Percentiles rank a stretch among this genome's conserved stretches.
phyloP scores from a whole-genome alignment of 164 flowering plant species.

The Nelumbo lutea region DNA sequence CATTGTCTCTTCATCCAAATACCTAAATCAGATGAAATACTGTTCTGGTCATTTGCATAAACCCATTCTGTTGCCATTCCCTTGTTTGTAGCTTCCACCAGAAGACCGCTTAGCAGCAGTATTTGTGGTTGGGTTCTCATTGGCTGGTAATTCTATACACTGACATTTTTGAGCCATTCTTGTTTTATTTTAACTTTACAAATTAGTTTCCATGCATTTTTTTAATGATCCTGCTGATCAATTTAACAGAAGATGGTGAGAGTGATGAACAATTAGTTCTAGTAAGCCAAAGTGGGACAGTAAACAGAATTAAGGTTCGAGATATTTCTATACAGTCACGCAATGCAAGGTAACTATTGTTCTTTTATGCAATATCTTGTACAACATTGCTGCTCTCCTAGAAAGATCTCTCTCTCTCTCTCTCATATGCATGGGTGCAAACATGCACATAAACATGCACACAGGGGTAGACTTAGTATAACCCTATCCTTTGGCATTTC shows the following conservation, averaged over 20 bases:
- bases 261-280: constrained; percentile 95
- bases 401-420: no score
- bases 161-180: no score
- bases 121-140: constrained; percentile 76
- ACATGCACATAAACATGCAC: no score
- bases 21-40: not conserved
- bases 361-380: not conserved
- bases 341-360: constrained; percentile 57
- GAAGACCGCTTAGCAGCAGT: constrained; percentile 83
- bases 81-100: constrained; percentile 41
- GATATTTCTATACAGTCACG: constrained; percentile 92
- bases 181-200: not conserved
- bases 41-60: not conserved
- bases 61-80: not conserved
- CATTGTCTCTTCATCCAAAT: not conserved
- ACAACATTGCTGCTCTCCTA: no score
- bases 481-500: not conserved
- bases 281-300: constrained; percentile 95
- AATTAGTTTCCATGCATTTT: not conserved
- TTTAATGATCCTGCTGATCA: not conserved
- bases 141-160: constrained; percentile 43
- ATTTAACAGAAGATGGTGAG: constrained; percentile 71
- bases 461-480: no score
- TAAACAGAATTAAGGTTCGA: constrained; percentile 89
- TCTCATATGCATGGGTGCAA: no score